These are phyloP conservation scores for Mortierella sp. DNA, from an alignment of 371 early-diverging fungal genomes.

Conservation along the genomic window DNA sequence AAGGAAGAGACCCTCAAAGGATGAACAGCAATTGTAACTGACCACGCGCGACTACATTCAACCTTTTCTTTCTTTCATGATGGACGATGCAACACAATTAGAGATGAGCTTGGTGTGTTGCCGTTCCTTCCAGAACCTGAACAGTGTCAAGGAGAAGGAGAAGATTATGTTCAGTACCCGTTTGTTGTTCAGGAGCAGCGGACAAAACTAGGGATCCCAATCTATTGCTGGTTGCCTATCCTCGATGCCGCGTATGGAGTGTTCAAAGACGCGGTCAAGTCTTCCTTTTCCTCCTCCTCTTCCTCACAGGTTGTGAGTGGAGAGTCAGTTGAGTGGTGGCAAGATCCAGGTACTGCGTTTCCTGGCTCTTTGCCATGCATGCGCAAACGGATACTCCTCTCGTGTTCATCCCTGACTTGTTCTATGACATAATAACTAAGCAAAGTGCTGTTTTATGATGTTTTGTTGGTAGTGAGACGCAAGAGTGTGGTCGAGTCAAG, in stretches of 20 bases:
- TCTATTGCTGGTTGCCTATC: conserved; percentile 53
- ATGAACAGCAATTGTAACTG: neutral
- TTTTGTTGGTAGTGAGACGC: conserved; percentile 14
- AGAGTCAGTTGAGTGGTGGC: conserved; percentile 34
- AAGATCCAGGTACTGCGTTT: conserved; percentile 36
- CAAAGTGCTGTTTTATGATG: neutral
- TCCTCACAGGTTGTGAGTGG: neutral
- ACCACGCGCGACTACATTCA: neutral
- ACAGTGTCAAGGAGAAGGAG: neutral
- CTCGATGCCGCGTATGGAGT: conserved; percentile 34
- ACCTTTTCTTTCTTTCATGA: neutral
- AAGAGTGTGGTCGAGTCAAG: conserved; percentile 28
- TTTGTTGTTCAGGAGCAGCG: conserved; percentile 45
- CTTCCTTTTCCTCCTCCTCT: neutral
- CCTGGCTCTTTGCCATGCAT: neutral
- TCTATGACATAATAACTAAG: neutral
- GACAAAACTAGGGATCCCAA: conserved; percentile 53
- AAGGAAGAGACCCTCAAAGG: neutral
- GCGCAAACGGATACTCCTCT: neutral
- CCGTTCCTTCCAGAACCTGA: conserved; percentile 43
- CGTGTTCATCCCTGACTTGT: neutral
- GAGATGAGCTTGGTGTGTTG: conserved; percentile 50
- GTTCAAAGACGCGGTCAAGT: conserved; percentile 22
- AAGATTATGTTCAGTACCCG: conserved; percentile 22
- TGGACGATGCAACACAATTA: neutral